Evolutionary conservation across 805 yeast species (phyloP).

Genomic region (Vanderwaltozyma tropicalis): DNA sequence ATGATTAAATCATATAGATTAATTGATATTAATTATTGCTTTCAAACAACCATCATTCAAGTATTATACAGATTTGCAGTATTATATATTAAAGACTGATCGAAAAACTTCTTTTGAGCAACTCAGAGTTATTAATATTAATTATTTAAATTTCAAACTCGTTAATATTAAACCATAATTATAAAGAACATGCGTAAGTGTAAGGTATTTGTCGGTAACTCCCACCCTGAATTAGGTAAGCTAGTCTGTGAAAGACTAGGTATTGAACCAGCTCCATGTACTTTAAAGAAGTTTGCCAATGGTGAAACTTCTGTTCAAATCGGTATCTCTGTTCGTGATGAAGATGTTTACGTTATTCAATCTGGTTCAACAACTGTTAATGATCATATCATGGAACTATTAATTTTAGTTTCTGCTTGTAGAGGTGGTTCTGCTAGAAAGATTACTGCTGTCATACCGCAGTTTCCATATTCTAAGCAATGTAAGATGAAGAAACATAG

Average conservation of each 20-base stretch:
- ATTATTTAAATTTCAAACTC: background rate
- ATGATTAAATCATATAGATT: no score
- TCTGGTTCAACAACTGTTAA: slow-evolving; percentile 80
- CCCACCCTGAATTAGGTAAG: slow-evolving; percentile 90
- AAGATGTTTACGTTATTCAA: slow-evolving; percentile 89
- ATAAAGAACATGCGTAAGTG: slow-evolving; percentile 73
- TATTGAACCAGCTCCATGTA: slow-evolving; percentile 86
- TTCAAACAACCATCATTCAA: no score
- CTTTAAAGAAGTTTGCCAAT: slow-evolving; percentile 84
- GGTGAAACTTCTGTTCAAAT: slow-evolving; percentile 97
- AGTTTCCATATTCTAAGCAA: slow-evolving; percentile 95
- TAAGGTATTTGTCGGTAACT: slow-evolving; percentile 90
- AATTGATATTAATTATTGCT: no score
- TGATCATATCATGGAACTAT: slow-evolving; percentile 92
- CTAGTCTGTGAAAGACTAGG: slow-evolving; percentile 86
- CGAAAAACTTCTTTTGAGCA: no score
- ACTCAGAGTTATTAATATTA: no score
- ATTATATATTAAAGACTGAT: no score
- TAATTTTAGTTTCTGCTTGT: slow-evolving; percentile 89
- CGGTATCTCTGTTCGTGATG: slow-evolving; percentile 91
- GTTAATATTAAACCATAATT: no score
- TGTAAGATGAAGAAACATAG: slow-evolving; percentile 97
- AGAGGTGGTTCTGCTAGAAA: slow-evolving; percentile 97
- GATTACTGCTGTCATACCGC: slow-evolving; percentile 92
- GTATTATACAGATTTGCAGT: no score